Evolutionary conservation across 2,329 filamentous ascomycete genomes (phyloP).

Genomic region (Xylogone sp.): DNA sequence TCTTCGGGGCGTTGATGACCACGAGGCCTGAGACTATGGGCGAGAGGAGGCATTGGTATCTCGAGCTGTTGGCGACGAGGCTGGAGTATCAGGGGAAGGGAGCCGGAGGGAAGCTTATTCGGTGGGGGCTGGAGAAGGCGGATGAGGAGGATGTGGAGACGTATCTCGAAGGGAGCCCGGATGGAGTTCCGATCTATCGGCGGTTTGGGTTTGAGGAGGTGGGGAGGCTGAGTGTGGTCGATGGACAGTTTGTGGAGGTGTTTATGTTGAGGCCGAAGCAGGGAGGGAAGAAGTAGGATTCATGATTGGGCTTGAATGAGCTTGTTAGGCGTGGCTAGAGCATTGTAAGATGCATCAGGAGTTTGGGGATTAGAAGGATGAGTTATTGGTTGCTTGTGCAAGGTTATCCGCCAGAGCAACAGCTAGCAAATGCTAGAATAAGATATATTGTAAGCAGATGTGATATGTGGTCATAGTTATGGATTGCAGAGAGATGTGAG

Average conservation of each 20-base stretch:
- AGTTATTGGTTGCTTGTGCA: too few species aligned
- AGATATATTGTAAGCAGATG: too few species aligned
- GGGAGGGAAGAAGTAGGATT: background rate
- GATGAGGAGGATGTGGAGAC: conserved; percentile 39
- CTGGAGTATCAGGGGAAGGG: conserved; percentile 42
- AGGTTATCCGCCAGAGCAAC: too few species aligned
- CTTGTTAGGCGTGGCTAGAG: too few species aligned
- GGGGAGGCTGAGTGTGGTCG: conserved; percentile 25
- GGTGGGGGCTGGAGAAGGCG: conserved; percentile 43
- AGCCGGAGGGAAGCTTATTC: conserved; percentile 38
- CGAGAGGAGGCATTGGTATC: conserved; percentile 41
- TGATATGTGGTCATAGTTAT: too few species aligned
- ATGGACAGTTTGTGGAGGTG: conserved; percentile 22
- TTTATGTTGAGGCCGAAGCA: conserved; percentile 16
- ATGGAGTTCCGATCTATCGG: conserved; percentile 43
- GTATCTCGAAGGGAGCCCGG: conserved; percentile 48
- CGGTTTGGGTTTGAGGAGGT: conserved; percentile 42
- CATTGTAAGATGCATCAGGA: too few species aligned
- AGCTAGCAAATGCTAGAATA: too few species aligned
- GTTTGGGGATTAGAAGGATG: too few species aligned
- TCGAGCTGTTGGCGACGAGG: conserved; percentile 44
- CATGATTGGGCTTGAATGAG: too few species aligned
- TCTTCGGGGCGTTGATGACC: conserved; percentile 35
- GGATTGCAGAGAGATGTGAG: too few species aligned
- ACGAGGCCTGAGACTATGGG: conserved; percentile 36